Percentiles rank a stretch among this genome's conserved stretches.
Evolutionary conservation across 306 rosid species (phyloP).

Genomic region (Glycyrrhiza uralensis): DNA sequence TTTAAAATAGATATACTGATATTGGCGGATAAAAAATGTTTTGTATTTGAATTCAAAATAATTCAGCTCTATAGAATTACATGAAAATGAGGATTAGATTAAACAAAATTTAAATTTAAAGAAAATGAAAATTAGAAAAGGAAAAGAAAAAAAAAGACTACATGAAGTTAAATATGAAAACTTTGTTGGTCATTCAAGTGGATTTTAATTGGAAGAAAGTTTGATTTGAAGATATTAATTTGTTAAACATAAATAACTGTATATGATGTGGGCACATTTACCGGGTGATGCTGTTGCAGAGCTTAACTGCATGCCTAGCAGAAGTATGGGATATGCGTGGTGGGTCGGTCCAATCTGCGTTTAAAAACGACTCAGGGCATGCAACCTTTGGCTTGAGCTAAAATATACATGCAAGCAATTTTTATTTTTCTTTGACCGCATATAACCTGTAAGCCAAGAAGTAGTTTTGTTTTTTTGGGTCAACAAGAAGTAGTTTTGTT

Average conservation of each 20-base stretch:
- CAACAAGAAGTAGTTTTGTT: background rate
- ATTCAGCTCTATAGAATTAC: too few species aligned
- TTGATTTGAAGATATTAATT: background rate
- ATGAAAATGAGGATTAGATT: too few species aligned
- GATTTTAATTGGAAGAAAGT: background rate
- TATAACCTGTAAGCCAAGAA: background rate
- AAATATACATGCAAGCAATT: background rate
- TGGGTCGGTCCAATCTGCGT: slow-evolving; percentile 12
- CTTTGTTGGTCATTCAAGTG: too few species aligned
- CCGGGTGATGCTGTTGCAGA: background rate
- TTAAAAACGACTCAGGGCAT: background rate
- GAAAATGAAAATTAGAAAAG: too few species aligned
- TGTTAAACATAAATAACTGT: background rate
- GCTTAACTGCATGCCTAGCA: background rate
- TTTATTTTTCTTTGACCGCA: background rate
- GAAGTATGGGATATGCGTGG: background rate
- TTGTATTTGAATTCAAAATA: too few species aligned
- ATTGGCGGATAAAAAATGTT: too few species aligned
- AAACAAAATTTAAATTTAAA: too few species aligned
- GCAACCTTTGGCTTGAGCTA: slow-evolving; percentile 12
- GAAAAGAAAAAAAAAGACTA: too few species aligned
- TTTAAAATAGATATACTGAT: too few species aligned
- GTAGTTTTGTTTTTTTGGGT: background rate
- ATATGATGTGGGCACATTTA: background rate
- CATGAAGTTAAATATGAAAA: too few species aligned